A percentile compares a stretch with the other conserved stretches of the same genome.
Conservation (phyloP, 2,329 filamentous ascomycete species). For the Leptographium wingfieldii region DNA sequence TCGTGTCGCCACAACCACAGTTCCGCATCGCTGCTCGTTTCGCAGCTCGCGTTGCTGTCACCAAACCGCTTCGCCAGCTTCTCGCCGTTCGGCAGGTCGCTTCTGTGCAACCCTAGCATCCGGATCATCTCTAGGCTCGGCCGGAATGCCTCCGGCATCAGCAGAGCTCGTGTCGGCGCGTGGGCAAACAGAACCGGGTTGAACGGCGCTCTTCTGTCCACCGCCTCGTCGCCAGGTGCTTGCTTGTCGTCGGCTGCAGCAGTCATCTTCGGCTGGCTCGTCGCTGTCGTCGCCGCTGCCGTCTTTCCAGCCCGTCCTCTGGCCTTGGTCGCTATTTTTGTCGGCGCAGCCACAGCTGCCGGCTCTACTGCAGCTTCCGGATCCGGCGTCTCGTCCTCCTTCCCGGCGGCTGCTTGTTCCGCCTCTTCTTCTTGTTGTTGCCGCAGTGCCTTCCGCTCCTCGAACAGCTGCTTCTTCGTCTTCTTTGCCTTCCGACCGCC, state of each 20-base stretch:
- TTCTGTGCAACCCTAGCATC: slow-evolving; percentile 27
- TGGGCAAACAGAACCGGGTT: slow-evolving; percentile 32
- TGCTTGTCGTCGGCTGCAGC: slow-evolving; percentile 6
- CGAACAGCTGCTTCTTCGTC: slow-evolving; percentile 63
- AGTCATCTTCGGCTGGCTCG: slow-evolving; percentile 6
- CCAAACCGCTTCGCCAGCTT: slow-evolving; percentile 36
- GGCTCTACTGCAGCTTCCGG: slow-evolving; percentile 13
- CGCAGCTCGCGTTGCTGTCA: slow-evolving; percentile 14
- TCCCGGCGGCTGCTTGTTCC: slow-evolving; percentile 25
- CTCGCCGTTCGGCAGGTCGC: slow-evolving; percentile 35
- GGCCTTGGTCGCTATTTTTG: slow-evolving; percentile 4
- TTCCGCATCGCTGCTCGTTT: slow-evolving; percentile 32
- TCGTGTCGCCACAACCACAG: slow-evolving; percentile 46
- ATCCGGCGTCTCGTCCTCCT: neutral
- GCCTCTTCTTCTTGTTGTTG: slow-evolving; percentile 34
- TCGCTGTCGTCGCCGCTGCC: neutral
- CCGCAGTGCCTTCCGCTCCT: slow-evolving; percentile 49
- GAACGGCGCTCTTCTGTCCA: slow-evolving; percentile 8
- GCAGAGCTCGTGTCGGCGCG: slow-evolving; percentile 32
- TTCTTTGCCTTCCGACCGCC: slow-evolving; percentile 61
- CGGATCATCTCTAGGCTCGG: slow-evolving; percentile 34
- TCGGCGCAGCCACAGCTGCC: slow-evolving; percentile 11
- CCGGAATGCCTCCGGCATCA: slow-evolving; percentile 30
- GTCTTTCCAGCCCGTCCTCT: slow-evolving; percentile 14
- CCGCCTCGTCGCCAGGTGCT: slow-evolving; percentile 6